Base-by-base conservation (phyloP, 2,329 filamentous ascomycete species). In the Cytospora piceicola region DNA sequence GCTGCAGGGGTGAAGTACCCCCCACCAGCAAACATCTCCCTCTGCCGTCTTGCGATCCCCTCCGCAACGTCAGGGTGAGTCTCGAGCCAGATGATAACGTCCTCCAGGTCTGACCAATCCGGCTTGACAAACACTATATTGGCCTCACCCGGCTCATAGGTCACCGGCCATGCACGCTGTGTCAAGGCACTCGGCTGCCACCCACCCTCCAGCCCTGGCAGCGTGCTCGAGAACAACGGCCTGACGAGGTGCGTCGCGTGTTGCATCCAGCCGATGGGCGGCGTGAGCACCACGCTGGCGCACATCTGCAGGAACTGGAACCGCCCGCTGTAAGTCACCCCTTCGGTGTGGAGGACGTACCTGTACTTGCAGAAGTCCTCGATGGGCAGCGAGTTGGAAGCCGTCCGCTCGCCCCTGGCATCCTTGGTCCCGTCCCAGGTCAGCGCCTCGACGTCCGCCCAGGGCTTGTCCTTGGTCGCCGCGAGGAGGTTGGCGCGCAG, bases 301-400 rank as follows among this genome's bases (percentile, higher is more conserved):
- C 83, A 85, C 58, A 83, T 78, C 73, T 81, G 81, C 71, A 84
- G 78, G 70, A 81, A 84, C 67, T 80, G 81, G 65, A 85, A 79
- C 15, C 82, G 78, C 1, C 83, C 83, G 62, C 78, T 81, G 74
- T 85, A 85, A 4, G 81, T 79, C n/a, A 85, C 75, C 7, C 83
- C 83, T 74, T 85, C 83, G 8, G 82, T 84, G 72, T 85, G 80
- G 30, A 85, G 72, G 52, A 85, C 75, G 72, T 84, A 85, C 63
- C 78, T 80, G 73, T 82, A 82, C 62, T 74, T 74, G 73, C 83
- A 85, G 67, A 85, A 85, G 56, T 82, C 82, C 67, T 82, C 78
- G 69, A 85, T 81, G 11, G 70, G 67, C 12, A 85, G 69, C 11
- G 78, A 78, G 74, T 85, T 85, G 67, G 63, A 73, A 17, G 77